These are phyloP conservation scores for Rhizophora apiculata DNA, from an alignment of 345 rosid species.

Conservation along the genomic window DNA sequence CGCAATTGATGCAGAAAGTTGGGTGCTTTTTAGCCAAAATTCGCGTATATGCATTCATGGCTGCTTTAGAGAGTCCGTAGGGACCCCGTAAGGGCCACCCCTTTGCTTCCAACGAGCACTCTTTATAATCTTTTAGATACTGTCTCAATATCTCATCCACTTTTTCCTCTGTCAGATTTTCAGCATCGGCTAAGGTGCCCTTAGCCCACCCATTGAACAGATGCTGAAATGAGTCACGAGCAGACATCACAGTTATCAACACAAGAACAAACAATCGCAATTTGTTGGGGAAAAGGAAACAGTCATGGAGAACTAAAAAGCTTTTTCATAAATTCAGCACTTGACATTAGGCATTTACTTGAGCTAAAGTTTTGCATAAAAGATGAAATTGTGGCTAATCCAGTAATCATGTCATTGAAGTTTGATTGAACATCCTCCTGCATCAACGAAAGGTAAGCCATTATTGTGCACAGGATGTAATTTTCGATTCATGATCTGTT, in stretches of 20 bases:
- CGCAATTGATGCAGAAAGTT: slow-evolving; percentile 4
- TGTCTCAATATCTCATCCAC: slow-evolving; percentile 1
- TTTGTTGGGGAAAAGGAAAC: no score
- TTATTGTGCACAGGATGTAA: no score
- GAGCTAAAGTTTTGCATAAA: no score
- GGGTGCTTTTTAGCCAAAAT: not conserved
- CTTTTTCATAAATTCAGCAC: no score
- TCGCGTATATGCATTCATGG: slow-evolving; percentile 5
- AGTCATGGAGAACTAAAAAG: no score
- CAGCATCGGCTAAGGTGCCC: not conserved
- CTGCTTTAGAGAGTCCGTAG: not conserved
- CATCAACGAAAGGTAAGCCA: not conserved
- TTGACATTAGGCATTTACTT: no score
- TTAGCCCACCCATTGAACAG: slow-evolving; percentile 3
- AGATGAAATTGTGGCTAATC: no score
- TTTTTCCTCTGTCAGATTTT: not conserved
- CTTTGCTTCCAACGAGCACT: not conserved
- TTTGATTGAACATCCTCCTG: not conserved
- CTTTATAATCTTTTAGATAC: not conserved
- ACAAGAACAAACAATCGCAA: not conserved
- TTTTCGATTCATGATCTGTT: no score
- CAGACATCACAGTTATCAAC: not conserved
- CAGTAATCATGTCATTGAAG: not conserved
- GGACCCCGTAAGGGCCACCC: not conserved
- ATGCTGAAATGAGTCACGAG: not conserved